Conservation (phyloP, 768 basidiomycete species). For the Jaapia argillacea region DNA sequence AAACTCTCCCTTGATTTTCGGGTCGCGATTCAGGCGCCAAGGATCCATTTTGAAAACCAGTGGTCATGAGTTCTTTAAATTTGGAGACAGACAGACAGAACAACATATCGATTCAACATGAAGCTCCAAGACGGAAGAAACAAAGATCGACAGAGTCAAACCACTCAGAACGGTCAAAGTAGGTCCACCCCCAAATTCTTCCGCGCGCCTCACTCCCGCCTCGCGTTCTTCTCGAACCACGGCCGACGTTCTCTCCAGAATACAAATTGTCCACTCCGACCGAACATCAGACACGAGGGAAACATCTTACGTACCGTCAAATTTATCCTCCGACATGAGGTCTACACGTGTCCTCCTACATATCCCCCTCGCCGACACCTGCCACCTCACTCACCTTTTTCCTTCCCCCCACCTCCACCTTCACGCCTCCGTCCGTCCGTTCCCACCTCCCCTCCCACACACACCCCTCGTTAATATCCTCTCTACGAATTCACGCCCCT, state of each 20-base stretch:
- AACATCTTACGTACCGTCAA: neutral
- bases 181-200: neutral
- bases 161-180: neutral
- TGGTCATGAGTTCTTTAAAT: no score
- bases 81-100: no score
- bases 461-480: constrained; percentile 8
- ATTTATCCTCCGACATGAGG: constrained; percentile 7
- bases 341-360: constrained; percentile 10
- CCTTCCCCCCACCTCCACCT: constrained; percentile 7
- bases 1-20: no score
- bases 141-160: no score
- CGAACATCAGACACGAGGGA: neutral
- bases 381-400: constrained; percentile 7
- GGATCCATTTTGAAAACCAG: no score
- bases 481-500: constrained; percentile 3
- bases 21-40: no score
- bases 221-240: neutral
- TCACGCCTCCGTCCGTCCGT: constrained; percentile 1
- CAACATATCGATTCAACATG: no score
- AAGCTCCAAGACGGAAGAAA: no score
- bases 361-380: constrained; percentile 7
- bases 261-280: neutral
- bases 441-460: constrained; percentile 4
- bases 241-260: neutral
- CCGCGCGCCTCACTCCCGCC: neutral